Base-by-base conservation (phyloP, 306 rosid species). In the Trifolium repens region DNA sequence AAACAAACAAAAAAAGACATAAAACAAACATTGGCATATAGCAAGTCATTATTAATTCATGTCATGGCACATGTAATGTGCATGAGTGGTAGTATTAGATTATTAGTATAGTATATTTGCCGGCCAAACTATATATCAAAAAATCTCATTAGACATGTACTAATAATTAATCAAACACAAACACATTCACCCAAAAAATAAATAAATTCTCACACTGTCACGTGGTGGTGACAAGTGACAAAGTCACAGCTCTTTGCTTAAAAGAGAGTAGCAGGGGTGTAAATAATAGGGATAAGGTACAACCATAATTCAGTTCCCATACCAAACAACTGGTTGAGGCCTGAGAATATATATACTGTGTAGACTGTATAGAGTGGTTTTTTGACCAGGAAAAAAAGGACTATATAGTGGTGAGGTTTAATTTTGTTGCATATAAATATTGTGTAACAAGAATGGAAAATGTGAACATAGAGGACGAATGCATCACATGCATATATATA, bases 261-360 rank as follows among this genome's bases (percentile, higher is more conserved):
- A 57, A 57, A 57, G 16, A 57, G 35, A 16, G 63, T 11, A 26
- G 14, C 63, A 57, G 9, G 63, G 26, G 37, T 24, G 34, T 62
- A 32, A 62, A 62, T 62, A 15, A 62, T 62, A 32, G 43, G 44
- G 44, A 15, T 62, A 62, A n/a, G 46, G 46, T 32, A 62, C 32
- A 9, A 22, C 14, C 34, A 55, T 2, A 9, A 22, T 55, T 22
- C 34, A 55, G 62, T 32, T 62, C 19, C 22, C 13, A 35, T 35
- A 32, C 67, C 67, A 62, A 62, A 62, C 43, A 14, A 39, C 40
- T 32, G 35, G 35, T 32, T 32, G 6, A 32, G 35, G 35, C 6
- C 6, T 30, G 66, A 60, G 40, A 27, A 27, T 26, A 12, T 26
- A 59, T 59, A 59, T 10, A 15, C 43, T 61, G 5, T 61, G 5